phyloP scores from a whole-genome alignment of 106 monocot genomes.

The Apostasia ramifera region DNA sequence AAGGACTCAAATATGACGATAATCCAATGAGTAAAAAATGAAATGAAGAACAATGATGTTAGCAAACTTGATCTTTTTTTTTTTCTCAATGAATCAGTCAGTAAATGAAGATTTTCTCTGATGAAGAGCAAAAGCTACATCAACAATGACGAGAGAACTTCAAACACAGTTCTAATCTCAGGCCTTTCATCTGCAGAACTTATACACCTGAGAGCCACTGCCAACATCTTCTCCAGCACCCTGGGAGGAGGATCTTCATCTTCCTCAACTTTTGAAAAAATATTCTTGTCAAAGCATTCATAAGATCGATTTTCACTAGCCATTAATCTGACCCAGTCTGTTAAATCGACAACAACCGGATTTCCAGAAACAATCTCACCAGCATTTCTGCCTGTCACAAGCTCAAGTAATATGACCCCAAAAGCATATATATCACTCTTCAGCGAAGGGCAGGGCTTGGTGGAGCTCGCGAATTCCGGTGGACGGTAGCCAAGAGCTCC shows the following conservation, averaged over 20 bases:
- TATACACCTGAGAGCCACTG: constrained; percentile 67
- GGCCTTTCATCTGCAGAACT: constrained; percentile 70
- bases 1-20: not conserved
- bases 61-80: not conserved
- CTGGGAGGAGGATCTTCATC: constrained; percentile 6
- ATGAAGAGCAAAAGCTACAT: not conserved
- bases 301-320: constrained; percentile 30
- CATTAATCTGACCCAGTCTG: constrained; percentile 67
- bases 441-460: constrained; percentile 71
- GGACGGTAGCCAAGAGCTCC: constrained; percentile 81
- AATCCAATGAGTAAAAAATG: constrained; percentile 5
- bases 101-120: constrained; percentile 14
- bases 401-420: constrained; percentile 74
- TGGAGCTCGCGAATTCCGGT: constrained; percentile 68
- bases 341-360: constrained; percentile 64
- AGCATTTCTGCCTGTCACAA: constrained; percentile 66
- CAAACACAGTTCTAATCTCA: constrained; percentile 61
- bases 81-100: constrained; percentile 1
- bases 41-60: no score
- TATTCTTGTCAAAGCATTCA: constrained; percentile 61
- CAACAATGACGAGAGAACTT: constrained; percentile 42
- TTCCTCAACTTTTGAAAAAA: constrained; percentile 2
- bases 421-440: constrained; percentile 83
- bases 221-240: constrained; percentile 32
- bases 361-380: constrained; percentile 66